phyloP scores from a whole-genome alignment of 768 basidiomycete genomes.

The Pulveroboletus sp. region DNA sequence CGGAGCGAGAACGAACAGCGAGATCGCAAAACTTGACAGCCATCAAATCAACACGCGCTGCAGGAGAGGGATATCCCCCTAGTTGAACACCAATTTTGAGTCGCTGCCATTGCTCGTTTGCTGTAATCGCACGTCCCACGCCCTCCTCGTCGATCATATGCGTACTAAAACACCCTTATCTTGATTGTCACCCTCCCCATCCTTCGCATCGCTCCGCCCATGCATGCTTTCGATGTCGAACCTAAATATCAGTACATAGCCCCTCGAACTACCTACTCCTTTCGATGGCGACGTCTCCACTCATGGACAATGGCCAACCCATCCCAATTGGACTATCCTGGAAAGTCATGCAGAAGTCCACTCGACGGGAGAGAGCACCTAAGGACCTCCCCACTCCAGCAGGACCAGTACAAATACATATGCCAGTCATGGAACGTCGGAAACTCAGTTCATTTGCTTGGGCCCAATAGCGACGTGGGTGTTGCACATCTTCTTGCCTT shows the following conservation, averaged over 20 bases:
- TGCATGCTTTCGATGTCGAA: not conserved
- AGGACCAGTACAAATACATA: constrained; percentile 25
- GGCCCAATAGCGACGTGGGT: constrained; percentile 79
- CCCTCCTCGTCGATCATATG: no score
- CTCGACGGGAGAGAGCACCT: constrained; percentile 45
- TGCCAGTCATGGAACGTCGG: constrained; percentile 40
- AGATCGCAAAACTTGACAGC: constrained; percentile 83
- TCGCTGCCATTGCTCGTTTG: not conserved
- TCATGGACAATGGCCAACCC: constrained; percentile 43
- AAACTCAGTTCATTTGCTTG: constrained; percentile 65
- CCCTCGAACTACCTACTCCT: constrained; percentile 36
- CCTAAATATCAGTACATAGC: constrained; percentile 9
- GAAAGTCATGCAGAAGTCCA: constrained; percentile 66
- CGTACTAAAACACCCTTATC: no score
- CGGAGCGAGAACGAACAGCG: no score
- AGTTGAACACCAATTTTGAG: constrained; percentile 66
- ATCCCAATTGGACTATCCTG: constrained; percentile 62
- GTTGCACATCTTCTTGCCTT: not conserved
- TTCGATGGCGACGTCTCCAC: constrained; percentile 38
- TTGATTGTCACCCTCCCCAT: not conserved
- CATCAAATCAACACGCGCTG: constrained; percentile 75
- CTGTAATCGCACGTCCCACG: not conserved
- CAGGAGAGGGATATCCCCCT: constrained; percentile 71
- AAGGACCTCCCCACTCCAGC: constrained; percentile 42
- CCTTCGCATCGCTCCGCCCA: not conserved